These are phyloP conservation scores for Dryadomyces quercivorus DNA, from an alignment of 2,329 filamentous ascomycete species.

Conservation along the genomic window DNA sequence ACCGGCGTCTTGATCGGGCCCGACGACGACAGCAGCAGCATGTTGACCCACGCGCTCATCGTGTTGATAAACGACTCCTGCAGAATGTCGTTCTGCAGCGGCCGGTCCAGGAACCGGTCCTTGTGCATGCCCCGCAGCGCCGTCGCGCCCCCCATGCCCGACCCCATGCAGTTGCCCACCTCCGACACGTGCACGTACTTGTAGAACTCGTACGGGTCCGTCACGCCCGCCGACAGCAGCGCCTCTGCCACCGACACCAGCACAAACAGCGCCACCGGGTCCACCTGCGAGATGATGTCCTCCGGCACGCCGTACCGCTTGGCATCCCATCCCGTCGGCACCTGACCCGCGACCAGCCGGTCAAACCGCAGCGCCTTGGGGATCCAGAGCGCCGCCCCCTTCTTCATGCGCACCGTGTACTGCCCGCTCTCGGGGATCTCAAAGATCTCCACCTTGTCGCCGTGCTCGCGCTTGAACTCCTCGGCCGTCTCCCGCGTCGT, in stretches of 20 bases:
- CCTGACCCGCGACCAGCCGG: slow-evolving; percentile 90
- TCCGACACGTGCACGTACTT: slow-evolving; percentile 98
- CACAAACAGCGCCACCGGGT: slow-evolving; percentile 90
- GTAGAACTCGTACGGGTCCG: slow-evolving; percentile 99
- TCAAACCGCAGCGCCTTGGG: slow-evolving; percentile 97
- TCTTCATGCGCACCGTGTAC: slow-evolving; percentile 87
- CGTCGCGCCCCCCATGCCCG: slow-evolving; percentile 89
- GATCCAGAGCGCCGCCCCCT: slow-evolving; percentile 88
- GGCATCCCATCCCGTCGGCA: slow-evolving; percentile 94
- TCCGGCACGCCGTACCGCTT: slow-evolving; percentile 94
- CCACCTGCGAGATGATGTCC: slow-evolving; percentile 94
- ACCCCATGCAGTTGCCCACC: slow-evolving; percentile 96
- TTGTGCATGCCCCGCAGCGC: slow-evolving; percentile 97
- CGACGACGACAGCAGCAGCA: slow-evolving; percentile 92
- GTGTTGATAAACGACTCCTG: slow-evolving; percentile 99
- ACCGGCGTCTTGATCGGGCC: slow-evolving; percentile 98
- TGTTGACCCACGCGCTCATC: slow-evolving; percentile 99
- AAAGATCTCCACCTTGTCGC: slow-evolving; percentile 95
- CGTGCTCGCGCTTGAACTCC: slow-evolving; percentile 94
- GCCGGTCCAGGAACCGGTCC: slow-evolving; percentile 92
- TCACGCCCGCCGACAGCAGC: slow-evolving; percentile 85
- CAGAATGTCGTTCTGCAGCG: slow-evolving; percentile 95
- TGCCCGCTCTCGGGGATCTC: slow-evolving; percentile 89
- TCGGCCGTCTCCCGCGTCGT: slow-evolving; percentile 93
- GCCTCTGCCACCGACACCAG: slow-evolving; percentile 89